Evolutionary conservation across 1,284 basidiomycete genomes (phyloP).

Genomic region (Coniophora puteana): DNA sequence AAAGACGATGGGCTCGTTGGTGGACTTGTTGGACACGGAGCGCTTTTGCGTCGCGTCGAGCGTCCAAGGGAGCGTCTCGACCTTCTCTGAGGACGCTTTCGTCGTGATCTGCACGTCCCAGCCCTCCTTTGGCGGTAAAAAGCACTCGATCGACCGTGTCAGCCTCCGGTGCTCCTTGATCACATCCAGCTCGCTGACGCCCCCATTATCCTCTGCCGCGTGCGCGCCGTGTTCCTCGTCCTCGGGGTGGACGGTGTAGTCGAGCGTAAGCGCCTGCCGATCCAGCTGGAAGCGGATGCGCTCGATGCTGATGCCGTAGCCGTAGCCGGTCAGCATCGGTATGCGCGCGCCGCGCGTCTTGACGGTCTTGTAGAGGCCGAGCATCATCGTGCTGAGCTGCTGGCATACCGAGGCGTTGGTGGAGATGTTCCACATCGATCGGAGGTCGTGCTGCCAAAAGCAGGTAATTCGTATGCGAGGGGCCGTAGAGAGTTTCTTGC

Average conservation of each 20-base stretch:
- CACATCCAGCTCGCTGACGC: constrained; percentile 56
- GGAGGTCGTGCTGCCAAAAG: constrained; percentile 97
- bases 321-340: constrained; percentile 76
- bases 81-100: constrained; percentile 66
- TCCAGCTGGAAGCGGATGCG: constrained; percentile 75
- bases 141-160: constrained; percentile 76
- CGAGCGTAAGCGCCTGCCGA: constrained; percentile 78
- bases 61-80: constrained; percentile 75
- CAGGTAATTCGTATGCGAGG: constrained; percentile 76
- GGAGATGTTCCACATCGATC: constrained; percentile 80
- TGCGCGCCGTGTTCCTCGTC: constrained; percentile 56
- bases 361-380: constrained; percentile 77
- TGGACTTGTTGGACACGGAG: too few species aligned
- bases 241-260: constrained; percentile 83
- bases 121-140: constrained; percentile 74
- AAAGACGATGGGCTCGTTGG: constrained; percentile 42
- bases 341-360: constrained; percentile 71
- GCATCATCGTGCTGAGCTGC: constrained; percentile 79
- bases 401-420: constrained; percentile 55
- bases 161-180: constrained; percentile 63
- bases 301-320: constrained; percentile 79
- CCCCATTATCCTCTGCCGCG: constrained; percentile 34
- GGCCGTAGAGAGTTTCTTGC: constrained; percentile 26
- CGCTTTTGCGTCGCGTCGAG: constrained; percentile 65
- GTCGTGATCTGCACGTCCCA: constrained; percentile 87